Base-by-base conservation (phyloP, 352 stramenopile species). In the Pelagophyceae sp. region DNA sequence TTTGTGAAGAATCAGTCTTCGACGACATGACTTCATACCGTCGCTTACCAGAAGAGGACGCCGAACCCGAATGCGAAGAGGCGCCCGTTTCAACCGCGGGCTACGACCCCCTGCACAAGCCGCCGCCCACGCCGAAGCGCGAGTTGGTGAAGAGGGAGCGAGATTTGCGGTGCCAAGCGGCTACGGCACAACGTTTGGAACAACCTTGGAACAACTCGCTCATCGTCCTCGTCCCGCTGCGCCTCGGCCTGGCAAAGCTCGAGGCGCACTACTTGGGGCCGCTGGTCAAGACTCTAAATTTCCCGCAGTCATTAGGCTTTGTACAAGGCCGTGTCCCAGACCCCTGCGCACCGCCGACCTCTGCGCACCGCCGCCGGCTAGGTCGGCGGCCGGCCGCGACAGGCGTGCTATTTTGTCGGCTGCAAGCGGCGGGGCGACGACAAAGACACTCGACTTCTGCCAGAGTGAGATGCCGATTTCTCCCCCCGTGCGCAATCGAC, bases 251-350 rank as follows among this genome's bases (percentile, higher is more conserved):
- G 25, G 88, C 92, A 51, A 82, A 88, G 33, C 81, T 94, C 33
- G 92, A 93, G 77, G 84, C 88, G 51, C 76, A 82, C 29, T 94
- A 93, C 78, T 82, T 93, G 31, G 33, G 32, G 61, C 83, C 87
- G 32, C 76, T 95, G 27, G 76, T 90, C 45, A 84, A 88, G 58
- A 88, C 84, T 15, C 92, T 95, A 75, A 61, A 82, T 72, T 92
- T 95, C 45, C 89, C 88, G 17, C 89, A 94, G 71, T 93, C 85
- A 61, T 83, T 92, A 31, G 90, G 90, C 11, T 91, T 95, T 77
- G 92, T 95, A 64, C 89, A 89, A 58, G 90, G 90, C 77, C 92
- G 40, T 6, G 6, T 20, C 6, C 40, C n/a, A n/a, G n/a, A n/a
- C n/a, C n/a, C n/a, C n/a, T n/a, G n/a, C n/a, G n/a, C n/a, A n/a